Base-by-base conservation (phyloP, 805 yeast species). In the Ogataea chonburiensis region DNA sequence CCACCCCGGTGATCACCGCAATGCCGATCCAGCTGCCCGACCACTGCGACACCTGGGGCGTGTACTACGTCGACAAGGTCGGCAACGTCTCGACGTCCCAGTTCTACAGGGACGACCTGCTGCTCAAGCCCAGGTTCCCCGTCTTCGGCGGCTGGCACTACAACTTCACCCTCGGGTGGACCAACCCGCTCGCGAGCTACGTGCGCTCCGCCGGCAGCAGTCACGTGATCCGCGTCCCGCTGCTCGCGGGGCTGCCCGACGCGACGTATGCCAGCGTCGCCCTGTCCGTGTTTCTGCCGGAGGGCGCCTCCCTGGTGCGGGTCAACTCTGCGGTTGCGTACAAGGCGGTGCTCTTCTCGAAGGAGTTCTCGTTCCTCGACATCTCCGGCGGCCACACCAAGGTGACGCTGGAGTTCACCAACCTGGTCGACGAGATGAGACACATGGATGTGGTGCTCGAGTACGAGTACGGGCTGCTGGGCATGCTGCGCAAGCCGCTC, bases 81-180 rank as follows among this genome's bases (percentile, higher is more conserved):
- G 98, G 98, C 23, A 86, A 86, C 63, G 96, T 91, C 10, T 81
- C 96, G 5, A 85, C 97, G 3, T 81, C 83, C 32, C 66, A 67
- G 43, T 43, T 64, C 17, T 55, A 63, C 4, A 61, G 62, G 26
- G 61, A 71, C 27, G 62, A 64, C 42, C 63, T 86, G 31, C 66
- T 80, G 22, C 60, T 93, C 46, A 76, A 73, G 53, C 98, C 98
- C 38, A 75, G 98, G 60, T 93, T 70, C 68, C 98, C 98, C n/a
- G 59, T 93, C 5, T 85, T 86, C 62, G 98, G 98, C 31, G 94
- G 89, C 27, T 93, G 98, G 98, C 73, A 80, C 53, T 91, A 87
- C 64, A 87, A 91, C 64, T 93, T 86, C 70, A 93, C 98, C 15
- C 62, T 91, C 49, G 98, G 98, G n/a, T 93, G 96, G 96, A 76